Conservation (phyloP, 441 rosid genomes). For the Pelargonium citronellum region DNA sequence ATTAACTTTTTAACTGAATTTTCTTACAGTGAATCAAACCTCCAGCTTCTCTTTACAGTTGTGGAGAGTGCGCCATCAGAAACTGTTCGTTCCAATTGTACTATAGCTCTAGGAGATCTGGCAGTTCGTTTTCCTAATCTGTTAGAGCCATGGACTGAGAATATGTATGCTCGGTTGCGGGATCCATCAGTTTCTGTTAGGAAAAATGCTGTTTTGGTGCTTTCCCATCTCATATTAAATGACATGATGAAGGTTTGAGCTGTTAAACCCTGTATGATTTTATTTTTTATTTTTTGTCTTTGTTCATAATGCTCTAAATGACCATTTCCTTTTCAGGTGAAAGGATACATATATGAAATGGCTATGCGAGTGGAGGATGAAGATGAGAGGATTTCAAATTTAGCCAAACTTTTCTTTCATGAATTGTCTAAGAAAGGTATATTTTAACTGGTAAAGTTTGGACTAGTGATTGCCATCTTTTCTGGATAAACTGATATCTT, state of each 20-base stretch:
- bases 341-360: conserved; percentile 94
- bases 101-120: conserved; percentile 92
- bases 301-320: conserved; percentile 18
- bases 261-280: conserved; percentile 18
- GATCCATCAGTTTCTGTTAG: conserved; percentile 80
- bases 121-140: conserved; percentile 97
- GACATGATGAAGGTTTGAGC: conserved; percentile 97
- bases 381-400: conserved; percentile 81
- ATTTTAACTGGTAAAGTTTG: conserved; percentile 4
- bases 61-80: conserved; percentile 92
- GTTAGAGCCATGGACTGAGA: conserved; percentile 96
- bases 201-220: conserved; percentile 97
- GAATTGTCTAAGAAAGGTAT: conserved; percentile 97
- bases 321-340: conserved; percentile 55
- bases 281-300: not conserved
- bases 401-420: conserved; percentile 85
- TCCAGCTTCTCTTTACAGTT: conserved; percentile 96
- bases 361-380: conserved; percentile 79
- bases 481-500: conserved; percentile 20
- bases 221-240: conserved; percentile 95
- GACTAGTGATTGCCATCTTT: not conserved
- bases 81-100: conserved; percentile 91
- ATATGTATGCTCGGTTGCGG: conserved; percentile 76
- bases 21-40: conserved; percentile 73
- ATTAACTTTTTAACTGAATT: conserved; percentile 28